Evolutionary conservation across 768 basidiomycete species (phyloP).

Genomic region (Boletus barrowsii): DNA sequence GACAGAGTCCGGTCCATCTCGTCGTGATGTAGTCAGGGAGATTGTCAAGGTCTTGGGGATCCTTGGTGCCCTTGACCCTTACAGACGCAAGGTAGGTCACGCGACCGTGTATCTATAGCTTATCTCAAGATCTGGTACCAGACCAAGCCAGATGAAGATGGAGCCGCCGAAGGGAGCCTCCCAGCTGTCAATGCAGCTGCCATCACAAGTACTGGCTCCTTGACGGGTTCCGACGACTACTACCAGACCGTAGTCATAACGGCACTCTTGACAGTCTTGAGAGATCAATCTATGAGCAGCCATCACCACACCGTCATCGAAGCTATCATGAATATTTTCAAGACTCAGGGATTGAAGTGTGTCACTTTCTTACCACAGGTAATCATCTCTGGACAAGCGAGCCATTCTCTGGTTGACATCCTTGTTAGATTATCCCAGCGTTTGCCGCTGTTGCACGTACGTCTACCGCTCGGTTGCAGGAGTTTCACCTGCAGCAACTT

Average conservation of each 20-base stretch:
- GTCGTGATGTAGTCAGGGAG: conserved; percentile 90
- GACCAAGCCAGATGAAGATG: conserved; percentile 65
- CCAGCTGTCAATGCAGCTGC: conserved; percentile 68
- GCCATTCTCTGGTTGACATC: conserved; percentile 7
- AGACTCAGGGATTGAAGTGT: conserved; percentile 95
- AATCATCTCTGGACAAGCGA: conserved; percentile 4
- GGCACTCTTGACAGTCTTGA: conserved; percentile 80
- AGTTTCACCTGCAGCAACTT: conserved; percentile 92
- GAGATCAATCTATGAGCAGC: conserved; percentile 80
- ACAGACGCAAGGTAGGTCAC: conserved; percentile 76
- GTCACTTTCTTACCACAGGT: conserved; percentile 94
- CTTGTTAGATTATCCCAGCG: conserved; percentile 82
- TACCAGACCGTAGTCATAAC: conserved; percentile 96
- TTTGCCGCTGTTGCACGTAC: conserved; percentile 85
- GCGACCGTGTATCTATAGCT: not conserved
- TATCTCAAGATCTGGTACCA: conserved; percentile 23
- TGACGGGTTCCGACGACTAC: conserved; percentile 83
- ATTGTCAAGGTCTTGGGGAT: conserved; percentile 95
- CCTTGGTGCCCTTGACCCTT: conserved; percentile 94
- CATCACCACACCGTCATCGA: conserved; percentile 95
- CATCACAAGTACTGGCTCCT: conserved; percentile 56
- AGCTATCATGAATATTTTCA: conserved; percentile 98
- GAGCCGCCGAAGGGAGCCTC: conserved; percentile 54
- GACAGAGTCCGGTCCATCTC: conserved; percentile 70
- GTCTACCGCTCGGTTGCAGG: conserved; percentile 79